Conservation (phyloP, 78 protist genomes). For the Creolimax fragrantissima region DNA sequence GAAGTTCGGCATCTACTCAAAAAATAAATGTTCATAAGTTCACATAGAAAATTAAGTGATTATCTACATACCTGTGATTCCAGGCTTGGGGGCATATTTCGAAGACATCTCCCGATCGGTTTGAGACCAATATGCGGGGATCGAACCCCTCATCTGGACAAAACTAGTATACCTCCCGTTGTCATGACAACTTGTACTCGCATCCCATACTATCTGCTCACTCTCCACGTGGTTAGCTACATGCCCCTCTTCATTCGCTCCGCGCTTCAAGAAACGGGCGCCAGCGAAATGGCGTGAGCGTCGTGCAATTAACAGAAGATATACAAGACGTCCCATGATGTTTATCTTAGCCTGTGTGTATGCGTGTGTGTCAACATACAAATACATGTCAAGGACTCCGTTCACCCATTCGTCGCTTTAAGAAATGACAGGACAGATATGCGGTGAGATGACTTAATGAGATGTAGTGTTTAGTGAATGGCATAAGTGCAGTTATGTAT, state of each 20-base stretch:
- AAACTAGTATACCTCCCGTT: conserved; percentile 15
- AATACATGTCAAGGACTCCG: background rate
- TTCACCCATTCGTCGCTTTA: too few species aligned
- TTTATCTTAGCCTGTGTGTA: background rate
- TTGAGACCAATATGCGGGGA: conserved; percentile 94
- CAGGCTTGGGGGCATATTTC: background rate
- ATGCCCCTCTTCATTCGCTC: conserved; percentile 74
- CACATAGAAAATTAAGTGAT: too few species aligned
- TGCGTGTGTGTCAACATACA: background rate
- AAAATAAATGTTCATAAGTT: too few species aligned
- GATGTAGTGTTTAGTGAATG: too few species aligned
- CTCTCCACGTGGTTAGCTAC: conserved; percentile 96
- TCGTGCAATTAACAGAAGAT: conserved; percentile 81
- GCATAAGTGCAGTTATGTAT: too few species aligned
- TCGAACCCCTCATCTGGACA: conserved; percentile 86
- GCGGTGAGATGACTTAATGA: too few species aligned
- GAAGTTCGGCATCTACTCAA: too few species aligned
- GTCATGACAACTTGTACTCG: background rate
- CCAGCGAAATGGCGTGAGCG: conserved; percentile 90
- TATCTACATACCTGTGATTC: background rate
- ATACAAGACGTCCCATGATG: background rate
- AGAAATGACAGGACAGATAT: too few species aligned
- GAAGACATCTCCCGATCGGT: background rate
- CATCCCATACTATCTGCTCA: conserved; percentile 83
- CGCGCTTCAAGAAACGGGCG: conserved; percentile 91